A percentile compares a stretch with the other conserved stretches of the same genome.
Evolutionary conservation across 2,329 filamentous ascomycete species (phyloP).

Genomic region (Tolypocladium tundrense): DNA sequence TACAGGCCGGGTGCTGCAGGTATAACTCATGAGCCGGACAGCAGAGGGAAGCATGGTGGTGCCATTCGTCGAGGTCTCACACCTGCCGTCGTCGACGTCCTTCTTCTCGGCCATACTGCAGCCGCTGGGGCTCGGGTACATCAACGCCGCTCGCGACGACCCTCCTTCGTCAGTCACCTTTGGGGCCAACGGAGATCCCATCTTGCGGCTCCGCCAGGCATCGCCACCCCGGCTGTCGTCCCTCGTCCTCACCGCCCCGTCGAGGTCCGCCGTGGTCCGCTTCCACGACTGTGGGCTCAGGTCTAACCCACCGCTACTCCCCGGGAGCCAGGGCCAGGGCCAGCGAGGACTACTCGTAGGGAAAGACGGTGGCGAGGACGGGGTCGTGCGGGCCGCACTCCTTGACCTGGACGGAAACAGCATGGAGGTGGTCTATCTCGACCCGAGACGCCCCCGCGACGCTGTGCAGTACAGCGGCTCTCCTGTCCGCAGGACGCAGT

Average conservation of each 20-base stretch:
- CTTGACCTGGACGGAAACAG: constrained; percentile 76
- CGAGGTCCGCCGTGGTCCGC: constrained; percentile 53
- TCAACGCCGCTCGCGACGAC: constrained; percentile 5
- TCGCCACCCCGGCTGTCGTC: constrained; percentile 29
- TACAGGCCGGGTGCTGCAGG: neutral
- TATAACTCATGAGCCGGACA: neutral
- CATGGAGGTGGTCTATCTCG: constrained; percentile 61
- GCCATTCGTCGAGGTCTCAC: constrained; percentile 55
- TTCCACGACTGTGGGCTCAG: constrained; percentile 63
- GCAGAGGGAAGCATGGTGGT: constrained; percentile 21
- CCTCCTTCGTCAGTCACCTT: constrained; percentile 29
- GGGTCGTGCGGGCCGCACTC: constrained; percentile 40
- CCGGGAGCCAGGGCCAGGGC: constrained; percentile 9
- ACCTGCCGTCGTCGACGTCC: constrained; percentile 68
- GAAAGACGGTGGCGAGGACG: constrained; percentile 2
- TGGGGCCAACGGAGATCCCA: constrained; percentile 23
- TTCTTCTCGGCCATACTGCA: constrained; percentile 76
- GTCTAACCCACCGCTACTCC: constrained; percentile 42
- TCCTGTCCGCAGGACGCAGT: constrained; percentile 22
- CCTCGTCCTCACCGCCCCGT: constrained; percentile 59
- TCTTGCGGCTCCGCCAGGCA: constrained; percentile 36
- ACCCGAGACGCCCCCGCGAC: constrained; percentile 14
- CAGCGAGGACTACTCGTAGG: neutral
- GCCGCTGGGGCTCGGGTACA: constrained; percentile 63
- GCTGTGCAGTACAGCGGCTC: constrained; percentile 22